Conservation (phyloP, 1,139 yeast genomes). For the Hyphopichia pseudoburtonii region DNA sequence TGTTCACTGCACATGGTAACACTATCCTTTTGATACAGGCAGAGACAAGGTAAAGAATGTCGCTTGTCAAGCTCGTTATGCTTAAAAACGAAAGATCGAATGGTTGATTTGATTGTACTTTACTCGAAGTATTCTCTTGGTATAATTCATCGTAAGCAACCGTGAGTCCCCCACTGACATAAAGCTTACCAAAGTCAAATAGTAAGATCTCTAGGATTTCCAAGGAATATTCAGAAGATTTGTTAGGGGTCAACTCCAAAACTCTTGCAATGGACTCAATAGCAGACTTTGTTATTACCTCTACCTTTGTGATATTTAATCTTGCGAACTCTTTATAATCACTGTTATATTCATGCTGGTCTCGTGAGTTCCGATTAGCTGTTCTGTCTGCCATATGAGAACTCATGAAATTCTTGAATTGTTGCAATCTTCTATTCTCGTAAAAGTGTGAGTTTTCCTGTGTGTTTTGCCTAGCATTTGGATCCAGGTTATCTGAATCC, state of each 20-base stretch:
- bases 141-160: conserved; percentile 52
- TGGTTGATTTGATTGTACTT: conserved; percentile 19
- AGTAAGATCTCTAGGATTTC: conserved; percentile 68
- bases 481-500: conserved; percentile 28
- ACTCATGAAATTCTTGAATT: conserved; percentile 43
- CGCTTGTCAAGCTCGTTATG: conserved; percentile 57
- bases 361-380: conserved; percentile 21
- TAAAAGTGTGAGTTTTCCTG: conserved; percentile 36
- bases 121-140: conserved; percentile 27
- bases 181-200: conserved; percentile 70
- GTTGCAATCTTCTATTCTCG: conserved; percentile 41
- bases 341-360: conserved; percentile 16
- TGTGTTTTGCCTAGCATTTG: conserved; percentile 13
- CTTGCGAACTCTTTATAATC: conserved; percentile 29
- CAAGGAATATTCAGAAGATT: conserved; percentile 61
- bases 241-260: conserved; percentile 68
- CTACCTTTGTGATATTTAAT: conserved; percentile 51
- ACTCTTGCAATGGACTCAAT: conserved; percentile 82
- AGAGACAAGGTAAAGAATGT: conserved; percentile 66
- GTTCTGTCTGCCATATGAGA: conserved; percentile 29
- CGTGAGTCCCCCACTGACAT: conserved; percentile 75
- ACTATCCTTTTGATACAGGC: conserved; percentile 70
- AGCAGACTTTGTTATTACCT: conserved; percentile 63
- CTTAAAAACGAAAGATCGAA: conserved; percentile 48
- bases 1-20: conserved; percentile 66